Evolutionary conservation across 31 red algal genomes (phyloP).

Genomic region (Odonthalia washingtoniensis): DNA sequence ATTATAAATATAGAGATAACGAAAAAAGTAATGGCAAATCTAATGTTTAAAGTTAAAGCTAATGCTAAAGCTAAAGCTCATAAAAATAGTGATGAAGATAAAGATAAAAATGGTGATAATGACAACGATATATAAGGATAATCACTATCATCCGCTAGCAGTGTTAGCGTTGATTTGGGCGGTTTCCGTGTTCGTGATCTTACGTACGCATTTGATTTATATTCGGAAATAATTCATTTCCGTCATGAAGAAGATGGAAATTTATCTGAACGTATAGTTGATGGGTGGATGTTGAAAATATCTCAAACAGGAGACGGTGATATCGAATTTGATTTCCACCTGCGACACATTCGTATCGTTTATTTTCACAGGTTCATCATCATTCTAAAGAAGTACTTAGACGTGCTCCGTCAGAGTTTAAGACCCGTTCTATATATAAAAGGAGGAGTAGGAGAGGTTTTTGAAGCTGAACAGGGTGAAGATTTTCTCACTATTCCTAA

Average conservation of each 20-base stretch:
- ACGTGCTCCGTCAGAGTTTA: slow-evolving; percentile 71
- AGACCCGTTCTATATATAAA: slow-evolving; percentile 84
- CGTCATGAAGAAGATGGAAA: not conserved
- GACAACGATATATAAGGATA: too few species aligned
- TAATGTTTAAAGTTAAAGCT: slow-evolving; percentile 40
- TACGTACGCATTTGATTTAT: slow-evolving; percentile 82
- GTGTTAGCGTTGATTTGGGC: slow-evolving; percentile 72
- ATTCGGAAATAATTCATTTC: slow-evolving; percentile 79
- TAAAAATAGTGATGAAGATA: too few species aligned
- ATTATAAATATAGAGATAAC: slow-evolving; percentile 50
- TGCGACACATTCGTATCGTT: slow-evolving; percentile 80
- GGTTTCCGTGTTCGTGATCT: slow-evolving; percentile 81
- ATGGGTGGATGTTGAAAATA: slow-evolving; percentile 77
- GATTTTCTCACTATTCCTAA: too few species aligned
- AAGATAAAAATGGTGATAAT: too few species aligned
- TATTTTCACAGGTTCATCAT: slow-evolving; percentile 88
- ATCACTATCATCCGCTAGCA: too few species aligned
- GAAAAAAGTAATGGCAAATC: slow-evolving; percentile 26
- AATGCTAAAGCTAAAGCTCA: too few species aligned
- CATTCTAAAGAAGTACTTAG: slow-evolving; percentile 90
- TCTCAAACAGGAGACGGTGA: slow-evolving; percentile 63
- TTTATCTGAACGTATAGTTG: not conserved
- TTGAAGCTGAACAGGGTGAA: slow-evolving; percentile 71
- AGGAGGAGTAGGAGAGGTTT: slow-evolving; percentile 88
- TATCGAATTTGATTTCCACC: slow-evolving; percentile 64